These are phyloP conservation scores for Yamadazyma philogaea DNA, from an alignment of 805 yeast genomes.

Conservation along the genomic window DNA sequence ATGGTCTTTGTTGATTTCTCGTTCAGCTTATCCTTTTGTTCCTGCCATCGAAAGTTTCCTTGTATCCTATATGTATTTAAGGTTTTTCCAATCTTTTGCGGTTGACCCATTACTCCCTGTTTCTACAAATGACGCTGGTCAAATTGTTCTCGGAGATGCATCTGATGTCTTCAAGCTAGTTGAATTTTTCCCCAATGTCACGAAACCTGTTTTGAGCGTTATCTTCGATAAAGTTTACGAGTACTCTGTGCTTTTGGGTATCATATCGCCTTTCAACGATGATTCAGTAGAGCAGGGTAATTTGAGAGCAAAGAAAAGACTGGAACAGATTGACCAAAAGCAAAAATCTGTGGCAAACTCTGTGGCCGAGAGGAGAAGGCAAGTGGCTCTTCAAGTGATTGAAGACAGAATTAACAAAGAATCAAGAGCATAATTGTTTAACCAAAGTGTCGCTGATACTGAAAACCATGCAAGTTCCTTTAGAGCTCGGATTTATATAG, in stretches of 20 bases:
- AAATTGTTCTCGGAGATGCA: slow-evolving; percentile 71
- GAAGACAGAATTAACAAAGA: slow-evolving; percentile 48
- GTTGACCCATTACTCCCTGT: slow-evolving; percentile 54
- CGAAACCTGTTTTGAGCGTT: slow-evolving; percentile 51
- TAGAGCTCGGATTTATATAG: no score
- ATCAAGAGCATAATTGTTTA: slow-evolving; percentile 2
- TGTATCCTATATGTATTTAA: slow-evolving; percentile 69
- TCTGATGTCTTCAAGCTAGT: slow-evolving; percentile 83
- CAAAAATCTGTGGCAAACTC: slow-evolving; percentile 38
- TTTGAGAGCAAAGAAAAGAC: slow-evolving; percentile 64
- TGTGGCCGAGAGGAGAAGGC: slow-evolving; percentile 74
- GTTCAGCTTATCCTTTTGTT: slow-evolving; percentile 47
- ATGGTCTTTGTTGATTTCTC: slow-evolving; percentile 32
- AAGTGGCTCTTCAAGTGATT: slow-evolving; percentile 69
- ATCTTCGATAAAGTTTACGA: slow-evolving; percentile 43
- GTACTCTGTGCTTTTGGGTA: slow-evolving; percentile 38
- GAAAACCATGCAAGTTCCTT: no score
- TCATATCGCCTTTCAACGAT: slow-evolving; percentile 62
- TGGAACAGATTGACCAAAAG: slow-evolving; percentile 43
- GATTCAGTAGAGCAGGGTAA: slow-evolving; percentile 73
- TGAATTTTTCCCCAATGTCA: slow-evolving; percentile 74
- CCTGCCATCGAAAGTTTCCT: slow-evolving; percentile 61
- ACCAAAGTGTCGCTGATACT: not conserved
- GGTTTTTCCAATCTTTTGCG: slow-evolving; percentile 67
- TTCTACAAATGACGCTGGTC: slow-evolving; percentile 26